These are phyloP conservation scores for Fusarium veterinarium DNA, from an alignment of 2,329 filamentous ascomycete genomes.

Conservation along the genomic window DNA sequence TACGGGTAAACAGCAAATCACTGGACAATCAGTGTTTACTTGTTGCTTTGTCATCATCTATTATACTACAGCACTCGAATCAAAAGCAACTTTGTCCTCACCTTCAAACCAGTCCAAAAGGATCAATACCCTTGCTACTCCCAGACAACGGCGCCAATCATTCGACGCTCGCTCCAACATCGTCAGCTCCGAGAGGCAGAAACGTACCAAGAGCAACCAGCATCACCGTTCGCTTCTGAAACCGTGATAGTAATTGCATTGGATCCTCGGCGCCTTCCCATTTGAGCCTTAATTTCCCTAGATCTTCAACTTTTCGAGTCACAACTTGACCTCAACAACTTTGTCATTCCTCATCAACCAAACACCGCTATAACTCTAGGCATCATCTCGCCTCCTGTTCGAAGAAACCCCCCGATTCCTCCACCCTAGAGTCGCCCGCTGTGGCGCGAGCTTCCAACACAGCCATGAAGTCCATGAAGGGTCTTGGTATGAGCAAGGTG, in stretches of 20 bases:
- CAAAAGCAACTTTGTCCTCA: not conserved
- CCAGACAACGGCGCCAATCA: slow-evolving; percentile 44
- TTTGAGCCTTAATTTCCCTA: slow-evolving; percentile 28
- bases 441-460: slow-evolving; percentile 40
- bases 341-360: not conserved
- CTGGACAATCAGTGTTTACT: not conserved
- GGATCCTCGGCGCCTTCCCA: slow-evolving; percentile 27
- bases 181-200: slow-evolving; percentile 20
- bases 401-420: slow-evolving; percentile 3
- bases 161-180: slow-evolving; percentile 34
- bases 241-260: slow-evolving; percentile 28
- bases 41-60: not conserved
- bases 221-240: slow-evolving; percentile 34
- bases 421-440: slow-evolving; percentile 24
- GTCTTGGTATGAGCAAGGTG: slow-evolving; percentile 67
- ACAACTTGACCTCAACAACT: slow-evolving; percentile 3
- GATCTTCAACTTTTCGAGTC: slow-evolving; percentile 3
- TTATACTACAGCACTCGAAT: not conserved
- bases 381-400: slow-evolving; percentile 15
- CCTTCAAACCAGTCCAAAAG: slow-evolving; percentile 6
- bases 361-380: not conserved
- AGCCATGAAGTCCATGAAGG: slow-evolving; percentile 61
- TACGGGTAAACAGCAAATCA: not conserved
- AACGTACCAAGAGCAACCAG: slow-evolving; percentile 25
- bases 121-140: slow-evolving; percentile 40